Evolutionary conservation across 129 eudicot species (phyloP), one percentile per base, ranked within the genome.

Genomic region (Centella asiatica): DNA sequence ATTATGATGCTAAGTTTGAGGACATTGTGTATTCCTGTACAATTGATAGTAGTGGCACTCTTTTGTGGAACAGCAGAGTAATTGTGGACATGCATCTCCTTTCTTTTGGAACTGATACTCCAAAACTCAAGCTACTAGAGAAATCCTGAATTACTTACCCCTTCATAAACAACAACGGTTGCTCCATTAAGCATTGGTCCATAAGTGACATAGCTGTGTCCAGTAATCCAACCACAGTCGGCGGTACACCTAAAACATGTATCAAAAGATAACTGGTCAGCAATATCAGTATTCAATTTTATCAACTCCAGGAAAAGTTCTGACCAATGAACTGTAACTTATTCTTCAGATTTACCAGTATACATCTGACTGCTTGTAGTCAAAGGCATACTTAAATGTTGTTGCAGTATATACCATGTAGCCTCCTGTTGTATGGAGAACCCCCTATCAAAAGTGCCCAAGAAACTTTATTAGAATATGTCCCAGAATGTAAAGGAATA

Each of bases 171-270:
- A 26, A 93, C 66, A 37, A 83, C 86, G 2, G 84, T 82, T 44
- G 99, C 99, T 74, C 85, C 96, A 75, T 93, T 93, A 54, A 93
- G 96, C 60, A 93, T 68, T 74, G 99, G 99, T 60, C 96, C 99
- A 74, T 93, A 93, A 22, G 99, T 65, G 61, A 93, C 95, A 71
- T 88, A 93, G 58, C 99, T 93, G 73, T 93, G 99, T 26, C 99
- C 99, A 70, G 99, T 88, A 65, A 93, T 93, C 99, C 99, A 93
- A 68, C 99, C 99, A 83, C 99, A 93, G 67, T 93, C 99, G 69
- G 99, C 99, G 8, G 99, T 93, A 75, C 96, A 87, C 99, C 99
- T 93, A 66, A 10, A 73, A 22, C 22, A 72, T 5, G 23, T 52
- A 46, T 42, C 39, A 52, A 66, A n/a, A 48, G 32, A 48, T 24